Conservation (phyloP, 176 grass and related monocot species). For the Canna indica region DNA sequence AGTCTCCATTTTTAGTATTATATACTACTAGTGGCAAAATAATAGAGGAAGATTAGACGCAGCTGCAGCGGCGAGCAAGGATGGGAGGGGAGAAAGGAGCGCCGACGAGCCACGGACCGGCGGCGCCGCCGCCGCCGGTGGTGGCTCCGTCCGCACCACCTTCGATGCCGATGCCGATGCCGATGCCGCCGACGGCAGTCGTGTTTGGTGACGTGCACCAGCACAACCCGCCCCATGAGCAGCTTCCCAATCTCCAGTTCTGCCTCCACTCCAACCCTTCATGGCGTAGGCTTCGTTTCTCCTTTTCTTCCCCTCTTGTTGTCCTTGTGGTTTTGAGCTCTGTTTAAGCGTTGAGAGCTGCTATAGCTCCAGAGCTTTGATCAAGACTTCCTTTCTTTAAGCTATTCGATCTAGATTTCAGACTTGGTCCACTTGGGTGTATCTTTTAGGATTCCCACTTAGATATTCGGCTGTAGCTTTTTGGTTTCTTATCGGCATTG, state of each 20-base stretch:
- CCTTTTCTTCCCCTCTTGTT: not conserved
- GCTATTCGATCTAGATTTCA: no score
- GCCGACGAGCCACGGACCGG: not conserved
- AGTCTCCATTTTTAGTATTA: not conserved
- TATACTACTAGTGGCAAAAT: not conserved
- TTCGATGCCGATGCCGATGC: conserved; percentile 15
- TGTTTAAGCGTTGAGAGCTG: not conserved
- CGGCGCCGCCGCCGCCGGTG: conserved; percentile 12
- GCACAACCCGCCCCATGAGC: conserved; percentile 47
- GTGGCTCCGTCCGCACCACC: conserved; percentile 20
- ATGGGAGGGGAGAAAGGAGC: conserved; percentile 19
- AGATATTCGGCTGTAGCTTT: not conserved
- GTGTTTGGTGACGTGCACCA: not conserved
- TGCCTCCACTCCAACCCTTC: conserved; percentile 92
- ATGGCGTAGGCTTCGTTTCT: conserved; percentile 55
- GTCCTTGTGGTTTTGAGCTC: not conserved
- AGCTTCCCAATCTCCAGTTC: conserved; percentile 66
- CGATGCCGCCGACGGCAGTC: not conserved
- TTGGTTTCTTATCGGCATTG: not conserved
- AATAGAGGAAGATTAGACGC: no score
- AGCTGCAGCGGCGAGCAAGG: no score
- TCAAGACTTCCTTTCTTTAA: not conserved
- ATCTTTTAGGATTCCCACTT: not conserved
- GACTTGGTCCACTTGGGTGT: not conserved
- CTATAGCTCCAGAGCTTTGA: not conserved